Percentiles rank a stretch among this genome's conserved stretches.
These are phyloP conservation scores for Mycena kentingensis DNA, from an alignment of 768 basidiomycete genomes.

Conservation along the genomic window DNA sequence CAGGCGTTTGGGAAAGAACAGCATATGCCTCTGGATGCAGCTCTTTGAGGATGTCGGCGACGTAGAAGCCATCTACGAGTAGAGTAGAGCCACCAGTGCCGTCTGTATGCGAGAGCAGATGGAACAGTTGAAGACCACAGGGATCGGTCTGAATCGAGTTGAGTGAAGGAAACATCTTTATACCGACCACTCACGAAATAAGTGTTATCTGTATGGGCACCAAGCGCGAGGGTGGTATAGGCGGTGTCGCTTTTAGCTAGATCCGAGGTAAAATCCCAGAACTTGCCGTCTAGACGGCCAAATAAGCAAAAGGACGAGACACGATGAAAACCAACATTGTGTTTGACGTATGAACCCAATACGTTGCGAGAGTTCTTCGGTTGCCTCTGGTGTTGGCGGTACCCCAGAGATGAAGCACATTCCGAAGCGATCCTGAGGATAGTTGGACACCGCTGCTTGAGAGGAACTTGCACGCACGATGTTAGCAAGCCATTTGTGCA, in stretches of 20 bases:
- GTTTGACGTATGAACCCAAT: conserved; percentile 92
- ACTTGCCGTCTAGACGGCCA: conserved; percentile 82
- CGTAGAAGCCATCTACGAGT: conserved; percentile 96
- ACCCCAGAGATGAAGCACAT: conserved; percentile 87
- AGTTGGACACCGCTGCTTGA: not conserved
- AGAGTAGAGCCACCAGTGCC: conserved; percentile 86
- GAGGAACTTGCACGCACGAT: conserved; percentile 51
- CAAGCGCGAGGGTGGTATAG: conserved; percentile 86
- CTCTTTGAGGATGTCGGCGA: conserved; percentile 75
- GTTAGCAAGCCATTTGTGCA: conserved; percentile 80
- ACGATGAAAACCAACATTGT: conserved; percentile 37
- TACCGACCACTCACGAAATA: conserved; percentile 55
- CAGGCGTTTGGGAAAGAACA: conserved; percentile 63
- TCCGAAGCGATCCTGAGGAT: conserved; percentile 73
- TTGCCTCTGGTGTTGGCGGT: conserved; percentile 79
- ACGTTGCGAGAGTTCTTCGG: conserved; percentile 71
- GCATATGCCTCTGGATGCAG: conserved; percentile 71
- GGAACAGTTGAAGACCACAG: conserved; percentile 94
- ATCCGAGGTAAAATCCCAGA: conserved; percentile 97
- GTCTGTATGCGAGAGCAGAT: conserved; percentile 80
- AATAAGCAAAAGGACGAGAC: conserved; percentile 1
- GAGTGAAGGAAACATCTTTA: not conserved
- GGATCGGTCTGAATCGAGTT: conserved; percentile 72
- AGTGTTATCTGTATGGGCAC: conserved; percentile 74
- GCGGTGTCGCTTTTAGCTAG: conserved; percentile 91